Conservation (phyloP, 75 land plant genomes). For the Ceratopteris richardii region DNA sequence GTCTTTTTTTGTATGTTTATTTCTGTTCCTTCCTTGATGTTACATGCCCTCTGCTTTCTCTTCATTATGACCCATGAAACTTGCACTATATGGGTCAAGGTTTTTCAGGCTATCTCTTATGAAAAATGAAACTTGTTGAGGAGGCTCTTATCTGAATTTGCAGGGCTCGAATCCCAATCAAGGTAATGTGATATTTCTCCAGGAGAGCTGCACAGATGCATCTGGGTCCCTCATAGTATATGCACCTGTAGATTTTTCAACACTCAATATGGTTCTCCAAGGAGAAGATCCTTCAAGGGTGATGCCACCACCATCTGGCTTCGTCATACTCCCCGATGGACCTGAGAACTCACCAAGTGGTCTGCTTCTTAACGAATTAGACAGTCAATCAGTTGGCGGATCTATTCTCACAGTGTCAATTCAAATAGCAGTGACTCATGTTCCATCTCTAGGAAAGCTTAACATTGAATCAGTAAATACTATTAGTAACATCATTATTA, state of each 20-base stretch:
- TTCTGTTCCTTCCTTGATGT: no score
- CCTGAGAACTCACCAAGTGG: slow-evolving; percentile 18
- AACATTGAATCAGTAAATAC: slow-evolving; percentile 59
- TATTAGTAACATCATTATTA: slow-evolving; percentile 58
- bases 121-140: no score
- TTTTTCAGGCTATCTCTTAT: no score
- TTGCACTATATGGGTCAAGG: no score
- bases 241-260: slow-evolving; percentile 54
- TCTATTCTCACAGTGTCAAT: slow-evolving; percentile 59
- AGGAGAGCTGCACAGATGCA: slow-evolving; percentile 84
- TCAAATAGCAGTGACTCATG: slow-evolving; percentile 62
- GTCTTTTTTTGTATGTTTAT: no score
- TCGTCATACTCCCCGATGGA: slow-evolving; percentile 61
- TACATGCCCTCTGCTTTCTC: no score
- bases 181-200: slow-evolving; percentile 70
- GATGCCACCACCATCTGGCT: slow-evolving; percentile 68
- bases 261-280: slow-evolving; percentile 64
- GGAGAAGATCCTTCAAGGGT: slow-evolving; percentile 75
- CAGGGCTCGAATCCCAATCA: slow-evolving; percentile 55
- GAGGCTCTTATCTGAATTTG: no score
- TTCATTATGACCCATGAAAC: no score
- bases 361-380: slow-evolving; percentile 18
- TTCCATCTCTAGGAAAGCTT: slow-evolving; percentile 56
- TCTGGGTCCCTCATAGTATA: slow-evolving; percentile 63
- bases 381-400: slow-evolving; percentile 28